Evolutionary conservation across 83 land plant genomes (phyloP), one percentile per base, ranked within the genome.

Genomic region (Larix sibirica): DNA sequence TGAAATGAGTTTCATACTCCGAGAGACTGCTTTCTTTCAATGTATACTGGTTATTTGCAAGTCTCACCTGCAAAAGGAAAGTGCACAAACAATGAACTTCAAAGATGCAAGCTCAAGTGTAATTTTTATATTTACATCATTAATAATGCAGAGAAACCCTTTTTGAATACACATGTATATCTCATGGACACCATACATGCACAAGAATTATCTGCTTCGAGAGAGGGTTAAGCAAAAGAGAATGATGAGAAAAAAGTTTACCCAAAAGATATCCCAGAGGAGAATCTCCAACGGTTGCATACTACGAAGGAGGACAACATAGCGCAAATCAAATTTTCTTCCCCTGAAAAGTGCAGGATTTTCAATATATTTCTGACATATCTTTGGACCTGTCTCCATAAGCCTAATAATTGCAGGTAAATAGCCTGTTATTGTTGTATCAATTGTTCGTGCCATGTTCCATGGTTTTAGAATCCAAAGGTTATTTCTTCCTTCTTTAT

Each of bases 381-480:
- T 97, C 82, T 97, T 97, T 7, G 99, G 99, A 62, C 99, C 99
- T 74, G 99, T 97, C 83, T 97, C 99, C 90, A 95, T 92, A 38
- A 92, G 91, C 40, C 99, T 86, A 62, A 96, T 90, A 23, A 97
- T 88, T 40, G 96, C 93, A 80, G 99, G 89, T 75, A 97, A 81
- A 84, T 88, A 83, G 63, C 83, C 88, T 79, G 96, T 94, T 12
- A 97, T 89, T 54, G 99, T 89, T 33, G 99, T 97, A 83, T 97
- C 99, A 84, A 97, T 97, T 17, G 98, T 97, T 54, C 99, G 89
- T 42, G 99, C 99, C 99, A 97, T 95, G 77, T 97, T 97, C 99
- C 99, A 97, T 47, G 99, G 99, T 81, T 97, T 97, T 73, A 95
- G 83, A 70, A 97, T 97, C 99, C 99, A 97, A 10, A 95, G 82